A percentile compares a stretch with the other conserved stretches of the same genome.
Conservation (phyloP, 177 flowering plant species). For the Vitis hybrid region DNA sequence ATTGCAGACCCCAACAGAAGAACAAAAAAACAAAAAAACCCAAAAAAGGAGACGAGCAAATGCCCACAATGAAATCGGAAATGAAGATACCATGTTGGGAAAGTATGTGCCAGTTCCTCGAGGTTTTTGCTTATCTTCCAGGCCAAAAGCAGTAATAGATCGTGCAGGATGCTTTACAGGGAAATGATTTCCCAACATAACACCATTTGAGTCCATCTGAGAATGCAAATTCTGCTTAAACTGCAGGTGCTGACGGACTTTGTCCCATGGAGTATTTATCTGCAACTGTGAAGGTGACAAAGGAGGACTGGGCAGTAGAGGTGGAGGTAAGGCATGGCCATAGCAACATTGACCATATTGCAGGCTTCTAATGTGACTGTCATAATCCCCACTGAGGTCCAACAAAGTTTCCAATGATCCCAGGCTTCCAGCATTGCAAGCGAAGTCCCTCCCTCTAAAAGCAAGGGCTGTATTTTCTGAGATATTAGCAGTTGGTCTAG, state of each 20-base stretch:
- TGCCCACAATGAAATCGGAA: neutral
- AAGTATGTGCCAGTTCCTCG: constrained; percentile 38
- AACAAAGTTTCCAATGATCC: constrained; percentile 31
- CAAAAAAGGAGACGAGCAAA: neutral
- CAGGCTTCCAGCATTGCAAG: constrained; percentile 17
- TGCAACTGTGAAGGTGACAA: constrained; percentile 9
- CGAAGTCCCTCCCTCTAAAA: constrained; percentile 6
- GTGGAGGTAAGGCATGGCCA: constrained; percentile 27
- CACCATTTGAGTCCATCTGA: constrained; percentile 1
- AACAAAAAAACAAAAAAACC: neutral
- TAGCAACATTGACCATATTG: constrained; percentile 37
- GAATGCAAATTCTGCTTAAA: constrained; percentile 4
- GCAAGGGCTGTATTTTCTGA: constrained; percentile 9
- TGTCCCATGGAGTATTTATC: constrained; percentile 14
- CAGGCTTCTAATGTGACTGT: constrained; percentile 43
- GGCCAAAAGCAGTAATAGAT: neutral
- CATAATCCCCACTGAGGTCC: constrained; percentile 61
- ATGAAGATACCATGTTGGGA: constrained; percentile 28
- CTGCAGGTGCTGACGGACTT: constrained; percentile 14
- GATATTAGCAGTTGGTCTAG: constrained; percentile 1
- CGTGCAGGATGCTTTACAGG: constrained; percentile 2
- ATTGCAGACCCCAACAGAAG: neutral
- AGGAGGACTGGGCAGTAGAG: constrained; percentile 24
- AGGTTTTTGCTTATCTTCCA: constrained; percentile 18
- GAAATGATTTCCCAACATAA: neutral